Evolutionary conservation across 768 basidiomycete genomes (phyloP).

Genomic region (Chalciporus pseudorubinellus): DNA sequence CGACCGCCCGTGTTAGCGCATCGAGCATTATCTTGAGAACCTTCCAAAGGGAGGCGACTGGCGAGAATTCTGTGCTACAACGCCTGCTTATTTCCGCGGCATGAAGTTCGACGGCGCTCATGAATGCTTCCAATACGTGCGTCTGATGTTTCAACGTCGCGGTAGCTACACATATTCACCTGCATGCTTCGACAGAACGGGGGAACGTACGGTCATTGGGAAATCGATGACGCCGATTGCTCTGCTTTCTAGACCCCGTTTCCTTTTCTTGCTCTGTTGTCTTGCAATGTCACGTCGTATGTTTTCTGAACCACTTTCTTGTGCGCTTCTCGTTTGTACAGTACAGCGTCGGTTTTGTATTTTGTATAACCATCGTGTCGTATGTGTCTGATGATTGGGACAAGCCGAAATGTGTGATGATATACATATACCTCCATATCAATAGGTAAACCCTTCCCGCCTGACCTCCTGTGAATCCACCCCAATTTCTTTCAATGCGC

Average conservation of each 20-base stretch:
- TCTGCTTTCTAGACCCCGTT: not conserved
- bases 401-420: not conserved
- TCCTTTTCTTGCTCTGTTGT: not conserved
- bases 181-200: conserved; percentile 5
- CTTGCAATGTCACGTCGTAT: not conserved
- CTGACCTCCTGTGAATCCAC: conserved; percentile 33
- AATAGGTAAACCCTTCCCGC: conserved; percentile 47
- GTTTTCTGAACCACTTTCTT: not conserved
- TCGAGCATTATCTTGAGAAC: conserved; percentile 26
- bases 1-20: conserved; percentile 17
- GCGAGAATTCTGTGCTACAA: conserved; percentile 35
- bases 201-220: conserved; percentile 28
- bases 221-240: conserved; percentile 21
- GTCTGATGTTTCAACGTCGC: too few relatives aligned
- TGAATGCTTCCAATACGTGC: conserved; percentile 9
- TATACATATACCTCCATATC: conserved; percentile 1
- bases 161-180: not conserved
- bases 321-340: not conserved
- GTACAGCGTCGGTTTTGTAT: not conserved
- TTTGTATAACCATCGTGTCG: not conserved
- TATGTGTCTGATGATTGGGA: not conserved
- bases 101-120: conserved; percentile 22
- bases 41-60: conserved; percentile 27
- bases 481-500: conserved; percentile 35
- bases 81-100: conserved; percentile 24